Base-by-base conservation (phyloP, 805 yeast species). In the Candida qinlingensis region DNA sequence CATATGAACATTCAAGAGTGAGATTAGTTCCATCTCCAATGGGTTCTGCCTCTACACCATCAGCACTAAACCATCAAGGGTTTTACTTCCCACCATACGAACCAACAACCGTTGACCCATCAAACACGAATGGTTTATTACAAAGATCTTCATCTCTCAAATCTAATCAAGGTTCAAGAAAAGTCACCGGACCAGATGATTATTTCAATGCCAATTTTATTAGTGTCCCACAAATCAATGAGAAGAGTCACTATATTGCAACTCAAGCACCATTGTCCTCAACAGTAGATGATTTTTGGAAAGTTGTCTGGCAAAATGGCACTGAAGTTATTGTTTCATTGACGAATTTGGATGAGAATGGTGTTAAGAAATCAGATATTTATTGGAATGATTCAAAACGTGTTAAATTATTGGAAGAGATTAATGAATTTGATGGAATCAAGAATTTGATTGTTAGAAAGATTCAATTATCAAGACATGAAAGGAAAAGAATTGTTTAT, bases 241-340 rank as follows among this genome's bases (percentile, higher is more conserved):
- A 54, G 4, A 60, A 61, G 48, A 67, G 55, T 62, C 61, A 72
- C 37, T 86, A 85, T 59, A 86, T 91, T 53, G 97, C 96, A 0
- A 79, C 96, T 1, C 97, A 92, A 62, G 99, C 97, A 1, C 99
- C 99, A 2, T 63, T 87, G 39, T 73, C 72, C 3, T 74, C 78
- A 25, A 92, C 98, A 0, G 74, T 84, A 39, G 86, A 84, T 34
- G 97, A 92, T 64, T 92, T 94, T 61, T 92, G 97, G 96, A 85
- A 81, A 54, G 87, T 89, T 63, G 78, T 87, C 0, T 72, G 80
- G 50, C 77, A 83, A 36, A 79, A 87, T 57, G 65, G 74, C 4
- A 75, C 81, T 7, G 81, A 85, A n/a, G 68, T 91, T 1, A 80
- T 92, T 39, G 67, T 92, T 5, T 87, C 96, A 35, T 71, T 89